Evolutionary conservation across 345 rosid species (phyloP).

Genomic region (Salix exigua): DNA sequence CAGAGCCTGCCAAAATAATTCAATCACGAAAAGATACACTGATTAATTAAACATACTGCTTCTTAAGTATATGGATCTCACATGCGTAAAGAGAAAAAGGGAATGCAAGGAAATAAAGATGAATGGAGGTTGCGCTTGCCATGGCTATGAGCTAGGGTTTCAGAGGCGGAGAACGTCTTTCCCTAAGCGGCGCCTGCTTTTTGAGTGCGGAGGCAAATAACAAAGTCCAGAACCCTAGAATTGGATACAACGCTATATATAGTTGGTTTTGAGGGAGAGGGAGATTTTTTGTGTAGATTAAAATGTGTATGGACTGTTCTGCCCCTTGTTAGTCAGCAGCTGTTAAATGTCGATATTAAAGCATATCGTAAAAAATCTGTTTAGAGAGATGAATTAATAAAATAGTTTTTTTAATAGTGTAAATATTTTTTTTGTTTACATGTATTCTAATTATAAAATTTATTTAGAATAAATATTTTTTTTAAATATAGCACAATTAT

Average conservation of each 20-base stretch:
- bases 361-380: too few relatives aligned
- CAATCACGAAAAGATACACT: background rate
- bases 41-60: background rate
- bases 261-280: background rate
- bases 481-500: too few relatives aligned
- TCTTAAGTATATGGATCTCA: background rate
- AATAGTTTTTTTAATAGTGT: too few relatives aligned
- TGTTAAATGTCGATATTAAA: too few relatives aligned
- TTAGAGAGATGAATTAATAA: too few relatives aligned
- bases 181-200: conserved; percentile 8
- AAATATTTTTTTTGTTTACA: too few relatives aligned
- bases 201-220: background rate
- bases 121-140: conserved; percentile 1
- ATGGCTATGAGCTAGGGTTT: conserved; percentile 16
- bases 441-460: too few relatives aligned
- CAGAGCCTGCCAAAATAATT: conserved; percentile 12
- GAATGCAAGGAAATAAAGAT: background rate
- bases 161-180: background rate
- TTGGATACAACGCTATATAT: background rate
- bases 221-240: conserved; percentile 16
- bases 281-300: background rate
- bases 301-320: background rate
- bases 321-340: background rate
- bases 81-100: background rate
- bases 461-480: too few relatives aligned